These are phyloP conservation scores for Crithidia brevicula DNA, from an alignment of 208 protist genomes.

Conservation along the genomic window DNA sequence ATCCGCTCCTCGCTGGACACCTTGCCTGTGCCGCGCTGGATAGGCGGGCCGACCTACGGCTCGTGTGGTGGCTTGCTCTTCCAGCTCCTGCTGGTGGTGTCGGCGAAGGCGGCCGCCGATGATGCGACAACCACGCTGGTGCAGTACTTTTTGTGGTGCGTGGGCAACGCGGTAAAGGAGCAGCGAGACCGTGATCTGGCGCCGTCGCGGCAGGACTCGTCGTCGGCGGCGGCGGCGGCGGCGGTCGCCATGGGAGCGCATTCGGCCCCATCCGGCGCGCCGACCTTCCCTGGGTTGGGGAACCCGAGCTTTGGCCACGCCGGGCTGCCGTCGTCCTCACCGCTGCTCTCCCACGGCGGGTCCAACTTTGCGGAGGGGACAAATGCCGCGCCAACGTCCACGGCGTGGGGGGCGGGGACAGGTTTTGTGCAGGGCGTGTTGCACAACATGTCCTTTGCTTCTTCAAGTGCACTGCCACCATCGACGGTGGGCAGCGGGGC, in stretches of 20 bases:
- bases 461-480: not conserved
- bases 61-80: constrained; percentile 83
- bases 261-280: not conserved
- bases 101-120: constrained; percentile 43
- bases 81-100: constrained; percentile 73
- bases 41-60: constrained; percentile 66
- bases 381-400: too few relatives aligned
- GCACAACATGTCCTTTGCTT: constrained; percentile 15
- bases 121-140: constrained; percentile 62
- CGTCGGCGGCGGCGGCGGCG: too few relatives aligned
- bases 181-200: constrained; percentile 34
- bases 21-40: constrained; percentile 49
- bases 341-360: not conserved
- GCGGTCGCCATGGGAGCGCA: not conserved
- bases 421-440: too few relatives aligned
- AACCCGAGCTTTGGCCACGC: constrained; percentile 14
- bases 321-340: not conserved
- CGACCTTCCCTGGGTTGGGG: not conserved
- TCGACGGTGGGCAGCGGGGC: not conserved
- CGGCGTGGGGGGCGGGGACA: too few relatives aligned
- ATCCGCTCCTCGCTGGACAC: constrained; percentile 68
- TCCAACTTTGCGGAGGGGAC: not conserved
- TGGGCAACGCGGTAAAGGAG: constrained; percentile 54
- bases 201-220: not conserved
- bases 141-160: constrained; percentile 66